Evolutionary conservation across 176 grass and related monocot genomes (phyloP), one percentile per base, ranked within the genome.

Genomic region (Themeda triandra): DNA sequence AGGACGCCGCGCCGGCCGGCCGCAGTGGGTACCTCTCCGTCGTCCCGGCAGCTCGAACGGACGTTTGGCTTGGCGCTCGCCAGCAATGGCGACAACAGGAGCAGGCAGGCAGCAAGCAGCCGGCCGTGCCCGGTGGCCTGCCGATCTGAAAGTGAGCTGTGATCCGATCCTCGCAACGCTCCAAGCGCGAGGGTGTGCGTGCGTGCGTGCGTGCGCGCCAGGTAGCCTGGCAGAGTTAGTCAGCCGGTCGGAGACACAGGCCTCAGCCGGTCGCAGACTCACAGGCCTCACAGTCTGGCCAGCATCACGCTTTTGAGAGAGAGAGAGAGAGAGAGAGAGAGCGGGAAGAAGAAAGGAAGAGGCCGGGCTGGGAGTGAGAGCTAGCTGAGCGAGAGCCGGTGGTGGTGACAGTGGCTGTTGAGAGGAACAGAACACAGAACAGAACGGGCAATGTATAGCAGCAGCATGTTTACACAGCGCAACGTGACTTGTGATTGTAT

Each of bases 401-500:
- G 53, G 53, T 56, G 8, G 53, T 59, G 54, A 59, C 23, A 24
- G 21, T n/a, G 53, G 8, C 23, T 54, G 49, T 59, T 59, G 54
- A 59, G 8, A n/a, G 23, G 54, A 58, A n/a, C 53, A n/a, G n/a
- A n/a, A n/a, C n/a, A n/a, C n/a, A 23, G 51, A 58, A 23, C 51
- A 9, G 51, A 21, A 51, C 17, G 19, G 33, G 27, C 67, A 19
- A 48, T 48, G 45, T 48, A 48, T 48, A 49, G 46, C 28, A 63
- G 9, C 21, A 59, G 53, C 21, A 56, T 23, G 21, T 23, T 21
- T 13, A 18, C 13, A 63, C 35, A 37, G 49, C 73, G n/a, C 41
- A 73, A 42, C 14, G 27, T 68, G 81, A 60, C 82, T 66, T 58
- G 54, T 58, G 54, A 80, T 80, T 58, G 63, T 75, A 75, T 60